Base-by-base conservation (phyloP, 352 stramenopile species). In the Phytopythium chamaehyphon region DNA sequence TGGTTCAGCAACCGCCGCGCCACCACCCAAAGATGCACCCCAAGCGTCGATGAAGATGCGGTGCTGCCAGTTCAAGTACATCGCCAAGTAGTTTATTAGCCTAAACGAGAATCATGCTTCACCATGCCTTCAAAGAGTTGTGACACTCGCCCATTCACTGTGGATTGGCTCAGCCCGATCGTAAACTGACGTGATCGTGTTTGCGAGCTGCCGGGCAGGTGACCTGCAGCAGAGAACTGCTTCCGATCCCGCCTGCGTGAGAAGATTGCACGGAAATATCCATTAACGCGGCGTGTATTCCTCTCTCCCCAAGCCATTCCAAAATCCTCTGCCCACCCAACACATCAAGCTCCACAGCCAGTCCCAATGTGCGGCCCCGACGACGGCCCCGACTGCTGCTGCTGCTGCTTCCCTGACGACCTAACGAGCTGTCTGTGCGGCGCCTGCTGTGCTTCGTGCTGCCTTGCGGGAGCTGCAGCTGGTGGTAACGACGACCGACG, bases 371-470 rank as follows among this genome's bases (percentile, higher is more conserved):
- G 39, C 39, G 21, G 21, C 39, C 39, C 39, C 1, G 39, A 28
- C 2, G 39, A 45, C 39, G 21, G 39, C 4, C 7, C 21, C 39
- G 21, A 23, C 39, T 45, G 39, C 39, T 66, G 54, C 33, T 37
- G 39, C 38, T 64, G 47, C 52, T 54, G 24, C 35, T 65, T 40
- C 47, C 35, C 16, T 21, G 54, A 66, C 14, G 59, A 62, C 35
- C 50, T 66, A 6, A 59, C 54, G 22, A 62, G 59, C 53, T 66
- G 54, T 55, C 54, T 66, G 16, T 55, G 46, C 47, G 54, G 59
- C 16, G 59, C 54, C 12, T 47, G 39, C 6, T 66, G 59, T 15
- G 59, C 54, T 16, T 66, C 54, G 37, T 58, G 54, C 28, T 64
- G 57, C 31, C 53, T 65, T 36, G 37, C 58, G 18, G 31, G 58